phyloP scores from a whole-genome alignment of 2,329 filamentous ascomycete genomes.

The Akanthomyces lecanii region DNA sequence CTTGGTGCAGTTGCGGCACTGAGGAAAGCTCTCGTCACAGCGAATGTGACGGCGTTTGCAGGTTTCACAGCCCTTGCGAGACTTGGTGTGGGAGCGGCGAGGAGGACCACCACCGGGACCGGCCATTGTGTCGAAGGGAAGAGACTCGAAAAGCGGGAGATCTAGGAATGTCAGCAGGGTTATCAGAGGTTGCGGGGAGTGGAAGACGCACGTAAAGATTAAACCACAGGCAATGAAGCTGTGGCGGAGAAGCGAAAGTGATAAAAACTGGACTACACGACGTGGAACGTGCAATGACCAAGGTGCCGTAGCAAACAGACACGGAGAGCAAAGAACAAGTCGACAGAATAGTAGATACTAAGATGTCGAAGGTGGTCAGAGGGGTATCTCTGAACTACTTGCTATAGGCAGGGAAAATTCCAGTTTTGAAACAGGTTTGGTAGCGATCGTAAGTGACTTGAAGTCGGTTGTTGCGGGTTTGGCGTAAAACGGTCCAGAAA shows the following conservation, averaged over 20 bases:
- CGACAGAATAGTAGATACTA: neutral
- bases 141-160: constrained; percentile 26
- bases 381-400: constrained; percentile 3
- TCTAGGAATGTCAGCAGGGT: constrained; percentile 18
- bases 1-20: constrained; percentile 98
- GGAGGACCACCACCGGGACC: constrained; percentile 93
- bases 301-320: constrained; percentile 1
- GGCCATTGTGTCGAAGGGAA: constrained; percentile 60
- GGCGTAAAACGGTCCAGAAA: constrained; percentile 6
- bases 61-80: constrained; percentile 94
- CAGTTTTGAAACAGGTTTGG: constrained; percentile 22
- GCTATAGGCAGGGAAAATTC: neutral
- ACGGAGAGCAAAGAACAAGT: neutral
- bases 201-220: constrained; percentile 27
- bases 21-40: constrained; percentile 95
- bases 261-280: constrained; percentile 6
- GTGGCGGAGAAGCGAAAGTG: constrained; percentile 39
- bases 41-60: constrained; percentile 97
- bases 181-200: neutral
- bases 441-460: constrained; percentile 34
- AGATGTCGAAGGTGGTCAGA: neutral
- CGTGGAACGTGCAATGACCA: neutral
- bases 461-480: constrained; percentile 15
- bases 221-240: constrained; percentile 24
- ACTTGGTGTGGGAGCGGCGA: constrained; percentile 92